Evolutionary conservation across 305 asterid genomes (phyloP).

Genomic region (Monarda citriodora): DNA sequence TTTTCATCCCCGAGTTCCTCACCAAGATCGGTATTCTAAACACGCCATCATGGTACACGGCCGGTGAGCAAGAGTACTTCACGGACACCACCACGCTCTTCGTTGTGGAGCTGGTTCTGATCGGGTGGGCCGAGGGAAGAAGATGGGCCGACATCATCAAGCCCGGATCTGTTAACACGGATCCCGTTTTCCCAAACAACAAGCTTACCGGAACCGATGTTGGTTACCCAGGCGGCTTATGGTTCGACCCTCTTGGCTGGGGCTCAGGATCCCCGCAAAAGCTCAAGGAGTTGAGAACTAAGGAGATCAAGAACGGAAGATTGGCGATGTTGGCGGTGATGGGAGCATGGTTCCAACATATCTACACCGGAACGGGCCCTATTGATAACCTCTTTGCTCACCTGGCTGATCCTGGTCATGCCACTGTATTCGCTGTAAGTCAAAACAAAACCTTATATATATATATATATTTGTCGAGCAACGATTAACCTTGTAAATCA

Average conservation of each 20-base stretch:
- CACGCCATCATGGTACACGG: constrained; percentile 98
- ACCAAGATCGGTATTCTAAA: constrained; percentile 90
- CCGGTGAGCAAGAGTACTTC: constrained; percentile 96
- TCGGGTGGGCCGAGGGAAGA: constrained; percentile 99
- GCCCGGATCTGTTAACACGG: constrained; percentile 93
- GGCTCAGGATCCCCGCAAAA: constrained; percentile 79
- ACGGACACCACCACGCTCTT: constrained; percentile 90
- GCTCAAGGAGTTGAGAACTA: constrained; percentile 86
- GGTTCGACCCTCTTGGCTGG: constrained; percentile 99
- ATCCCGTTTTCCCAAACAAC: constrained; percentile 97
- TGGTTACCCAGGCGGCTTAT: constrained; percentile 92
- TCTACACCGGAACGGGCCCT: constrained; percentile 96
- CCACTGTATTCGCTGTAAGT: constrained; percentile 93
- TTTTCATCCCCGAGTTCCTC: constrained; percentile 92
- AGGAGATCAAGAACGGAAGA: constrained; percentile 94
- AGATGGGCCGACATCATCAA: constrained; percentile 97
- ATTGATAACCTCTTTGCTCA: constrained; percentile 96
- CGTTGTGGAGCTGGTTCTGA: constrained; percentile 73
- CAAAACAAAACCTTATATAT: neutral
- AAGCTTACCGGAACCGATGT: constrained; percentile 98
- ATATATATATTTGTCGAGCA: too few species aligned
- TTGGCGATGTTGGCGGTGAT: constrained; percentile 94
- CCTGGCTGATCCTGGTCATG: constrained; percentile 97
- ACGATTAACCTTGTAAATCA: neutral
- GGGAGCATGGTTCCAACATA: constrained; percentile 99